Conservation (phyloP, 2,329 filamentous ascomycete species). For the Zarea fungicola region DNA sequence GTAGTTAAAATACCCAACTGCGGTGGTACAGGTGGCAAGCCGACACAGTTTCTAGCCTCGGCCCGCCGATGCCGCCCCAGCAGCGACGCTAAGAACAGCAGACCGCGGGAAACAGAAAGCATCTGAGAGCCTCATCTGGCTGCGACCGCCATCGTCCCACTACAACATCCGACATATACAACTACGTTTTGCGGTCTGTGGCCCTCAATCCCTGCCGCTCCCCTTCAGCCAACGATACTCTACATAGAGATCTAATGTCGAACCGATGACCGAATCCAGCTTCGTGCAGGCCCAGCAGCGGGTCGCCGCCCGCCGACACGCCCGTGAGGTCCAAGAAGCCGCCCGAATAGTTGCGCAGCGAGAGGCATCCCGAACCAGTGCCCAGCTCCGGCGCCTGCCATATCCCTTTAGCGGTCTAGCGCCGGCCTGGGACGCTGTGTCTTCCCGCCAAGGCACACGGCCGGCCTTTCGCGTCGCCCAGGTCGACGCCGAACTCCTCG, state of each 20-base stretch:
- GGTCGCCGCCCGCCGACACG: conserved; percentile 72
- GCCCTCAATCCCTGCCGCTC: neutral
- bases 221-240: neutral
- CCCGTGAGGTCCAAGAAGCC: conserved; percentile 63
- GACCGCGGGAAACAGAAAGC: conserved; percentile 4
- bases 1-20: no score
- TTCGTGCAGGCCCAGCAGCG: conserved; percentile 89
- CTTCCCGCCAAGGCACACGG: conserved; percentile 69
- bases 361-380: conserved; percentile 48
- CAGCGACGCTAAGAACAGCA: conserved; percentile 6
- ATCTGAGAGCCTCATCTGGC: conserved; percentile 4
- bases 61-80: conserved; percentile 8
- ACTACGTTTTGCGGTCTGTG: neutral
- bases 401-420: conserved; percentile 58
- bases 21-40: no score
- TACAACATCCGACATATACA: neutral
- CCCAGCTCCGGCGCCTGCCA: conserved; percentile 53
- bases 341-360: conserved; percentile 46
- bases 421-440: conserved; percentile 63
- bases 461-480: conserved; percentile 92
- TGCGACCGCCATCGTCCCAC: neutral
- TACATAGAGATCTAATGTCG: conserved; percentile 13
- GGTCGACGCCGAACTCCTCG: conserved; percentile 89
- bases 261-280: conserved; percentile 50
- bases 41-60: conserved; percentile 7